Evolutionary conservation across 169 alveolate species (phyloP).

Genomic region (Plasmodium vivax): DNA sequence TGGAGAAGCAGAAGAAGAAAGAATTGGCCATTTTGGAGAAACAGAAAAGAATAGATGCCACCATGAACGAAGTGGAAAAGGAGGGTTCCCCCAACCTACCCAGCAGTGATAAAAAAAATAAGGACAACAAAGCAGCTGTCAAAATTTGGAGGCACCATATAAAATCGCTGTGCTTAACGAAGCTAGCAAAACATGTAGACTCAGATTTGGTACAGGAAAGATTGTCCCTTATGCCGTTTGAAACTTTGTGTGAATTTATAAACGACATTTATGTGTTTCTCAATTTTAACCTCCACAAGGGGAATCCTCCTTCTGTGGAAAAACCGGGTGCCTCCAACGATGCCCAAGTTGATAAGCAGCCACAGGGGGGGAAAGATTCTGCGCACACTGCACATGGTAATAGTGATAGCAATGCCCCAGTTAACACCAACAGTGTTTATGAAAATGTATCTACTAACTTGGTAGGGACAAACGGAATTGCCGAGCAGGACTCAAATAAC

Average conservation of each 20-base stretch:
- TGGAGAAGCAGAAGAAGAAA: conserved; percentile 81
- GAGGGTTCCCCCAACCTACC: conserved; percentile 74
- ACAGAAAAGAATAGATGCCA: conserved; percentile 78
- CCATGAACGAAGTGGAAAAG: conserved; percentile 81
- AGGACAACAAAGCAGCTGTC: conserved; percentile 64
- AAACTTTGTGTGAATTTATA: conserved; percentile 48
- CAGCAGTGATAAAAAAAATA: conserved; percentile 77
- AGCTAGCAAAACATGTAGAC: conserved; percentile 51
- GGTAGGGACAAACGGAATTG: neutral
- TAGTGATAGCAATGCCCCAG: neutral
- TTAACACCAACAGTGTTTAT: neutral
- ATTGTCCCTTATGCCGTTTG: conserved; percentile 52
- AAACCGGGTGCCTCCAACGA: neutral
- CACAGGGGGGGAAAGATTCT: neutral
- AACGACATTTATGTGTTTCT: conserved; percentile 44
- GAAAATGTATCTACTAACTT: neutral
- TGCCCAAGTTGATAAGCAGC: neutral
- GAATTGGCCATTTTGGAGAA: conserved; percentile 68
- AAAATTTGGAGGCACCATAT: conserved; percentile 74
- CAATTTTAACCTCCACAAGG: conserved; percentile 34
- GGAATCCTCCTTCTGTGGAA: neutral
- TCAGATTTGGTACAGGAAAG: conserved; percentile 20
- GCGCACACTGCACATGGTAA: neutral
- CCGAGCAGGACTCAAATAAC: neutral
- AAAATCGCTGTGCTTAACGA: conserved; percentile 75